Conservation (phyloP, 371 early-diverging fungal species). For the Rhizopus microsporus region DNA sequence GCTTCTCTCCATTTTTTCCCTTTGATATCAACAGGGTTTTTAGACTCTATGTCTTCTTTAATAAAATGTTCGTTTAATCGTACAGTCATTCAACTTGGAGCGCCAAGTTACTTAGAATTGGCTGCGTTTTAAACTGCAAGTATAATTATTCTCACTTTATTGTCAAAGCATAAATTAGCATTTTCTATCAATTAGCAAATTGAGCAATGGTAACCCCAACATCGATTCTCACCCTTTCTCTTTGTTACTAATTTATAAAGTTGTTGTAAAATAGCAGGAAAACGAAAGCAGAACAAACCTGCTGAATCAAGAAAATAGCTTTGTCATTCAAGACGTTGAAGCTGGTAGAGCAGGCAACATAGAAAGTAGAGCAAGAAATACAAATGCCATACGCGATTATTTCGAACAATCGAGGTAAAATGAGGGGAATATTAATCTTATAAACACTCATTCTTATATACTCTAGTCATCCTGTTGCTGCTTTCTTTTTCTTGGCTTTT, state of each 20-base stretch:
- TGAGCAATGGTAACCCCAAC: too few species aligned
- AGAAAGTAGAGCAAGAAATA: conserved; percentile 13
- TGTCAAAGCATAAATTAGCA: too few species aligned
- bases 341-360: conserved; percentile 5
- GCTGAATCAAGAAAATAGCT: conserved; percentile 11
- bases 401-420: conserved; percentile 49
- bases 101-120: too few species aligned
- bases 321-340: conserved; percentile 32
- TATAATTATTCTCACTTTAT: too few species aligned
- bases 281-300: conserved; percentile 8
- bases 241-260: background rate
- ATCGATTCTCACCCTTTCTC: too few species aligned
- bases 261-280: background rate
- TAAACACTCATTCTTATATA: background rate
- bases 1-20: too few species aligned
- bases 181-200: too few species aligned
- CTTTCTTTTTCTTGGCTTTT: conserved; percentile 90
- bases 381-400: conserved; percentile 39
- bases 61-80: too few species aligned
- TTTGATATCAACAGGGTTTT: too few species aligned
- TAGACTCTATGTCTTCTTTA: too few species aligned
- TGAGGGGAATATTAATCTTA: background rate
- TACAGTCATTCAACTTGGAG: too few species aligned
- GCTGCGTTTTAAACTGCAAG: too few species aligned
- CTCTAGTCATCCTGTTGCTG: conserved; percentile 91